A percentile compares a stretch with the other conserved stretches of the same genome.
Conservation (phyloP, 139 green algal species). For the Tetradesmus obliquus region DNA sequence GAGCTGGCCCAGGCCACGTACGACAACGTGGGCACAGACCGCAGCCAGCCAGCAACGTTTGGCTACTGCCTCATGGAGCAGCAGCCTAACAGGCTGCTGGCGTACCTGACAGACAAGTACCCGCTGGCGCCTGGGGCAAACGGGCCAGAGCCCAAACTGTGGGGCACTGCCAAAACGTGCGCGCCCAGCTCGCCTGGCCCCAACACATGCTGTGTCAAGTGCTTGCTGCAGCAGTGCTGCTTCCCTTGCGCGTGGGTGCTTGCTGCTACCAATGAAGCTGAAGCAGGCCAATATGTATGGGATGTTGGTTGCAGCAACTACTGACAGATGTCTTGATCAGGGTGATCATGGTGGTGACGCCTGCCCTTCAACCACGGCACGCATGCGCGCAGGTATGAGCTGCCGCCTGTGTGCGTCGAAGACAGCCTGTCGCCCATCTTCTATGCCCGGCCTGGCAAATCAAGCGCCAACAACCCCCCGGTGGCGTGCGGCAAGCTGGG, state of each 20-base stretch:
- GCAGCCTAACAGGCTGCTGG: neutral
- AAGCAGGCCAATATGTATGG: too few relatives aligned
- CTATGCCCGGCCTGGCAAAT: slow-evolving; percentile 2
- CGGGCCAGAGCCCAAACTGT: neutral
- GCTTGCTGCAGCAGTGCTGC: too few relatives aligned
- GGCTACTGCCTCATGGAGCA: neutral
- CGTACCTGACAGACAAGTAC: slow-evolving; percentile 2
- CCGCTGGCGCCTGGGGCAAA: neutral
- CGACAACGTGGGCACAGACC: slow-evolving; percentile 5
- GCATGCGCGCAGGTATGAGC: neutral
- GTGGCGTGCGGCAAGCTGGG: neutral
- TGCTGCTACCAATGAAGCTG: too few relatives aligned
- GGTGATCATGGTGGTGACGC: too few relatives aligned
- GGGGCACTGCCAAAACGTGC: neutral
- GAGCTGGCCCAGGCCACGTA: slow-evolving; percentile 10
- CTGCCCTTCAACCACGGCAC: neutral
- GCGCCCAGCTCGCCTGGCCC: too few relatives aligned
- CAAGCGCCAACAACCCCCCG: neutral
- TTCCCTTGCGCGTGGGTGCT: too few relatives aligned
- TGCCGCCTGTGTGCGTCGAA: neutral
- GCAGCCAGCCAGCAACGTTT: neutral
- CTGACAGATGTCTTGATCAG: too few relatives aligned
- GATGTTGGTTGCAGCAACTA: too few relatives aligned
- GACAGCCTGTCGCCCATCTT: neutral
- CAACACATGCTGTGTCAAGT: too few relatives aligned